Conservation (phyloP, 345 rosid species). For the Durio zibethinus region DNA sequence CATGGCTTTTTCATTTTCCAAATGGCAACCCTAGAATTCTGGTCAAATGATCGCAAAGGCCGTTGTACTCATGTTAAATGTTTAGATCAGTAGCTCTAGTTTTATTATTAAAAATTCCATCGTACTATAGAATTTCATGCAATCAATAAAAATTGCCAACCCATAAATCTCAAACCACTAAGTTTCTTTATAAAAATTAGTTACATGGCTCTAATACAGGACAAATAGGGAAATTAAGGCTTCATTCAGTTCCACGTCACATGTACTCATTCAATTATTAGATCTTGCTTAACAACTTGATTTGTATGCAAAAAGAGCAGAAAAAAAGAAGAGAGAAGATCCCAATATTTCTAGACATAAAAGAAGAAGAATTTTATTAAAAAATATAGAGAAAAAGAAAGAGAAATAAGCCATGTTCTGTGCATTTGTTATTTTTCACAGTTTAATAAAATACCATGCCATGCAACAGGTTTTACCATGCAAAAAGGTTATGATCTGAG, state of each 20-base stretch:
- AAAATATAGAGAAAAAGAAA: neutral
- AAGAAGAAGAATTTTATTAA: neutral
- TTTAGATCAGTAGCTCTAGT: neutral
- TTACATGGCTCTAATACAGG: neutral
- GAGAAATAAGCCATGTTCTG: neutral
- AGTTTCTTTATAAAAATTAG: neutral
- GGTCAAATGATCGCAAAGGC: neutral
- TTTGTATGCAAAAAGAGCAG: neutral
- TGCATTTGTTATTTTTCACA: neutral
- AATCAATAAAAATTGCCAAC: neutral
- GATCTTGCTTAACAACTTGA: neutral
- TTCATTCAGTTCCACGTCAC: neutral
- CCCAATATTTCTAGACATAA: neutral
- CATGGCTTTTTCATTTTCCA: neutral
- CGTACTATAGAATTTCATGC: neutral
- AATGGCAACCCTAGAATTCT: neutral
- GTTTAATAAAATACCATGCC: neutral
- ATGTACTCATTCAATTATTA: neutral
- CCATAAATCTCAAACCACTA: neutral
- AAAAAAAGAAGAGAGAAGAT: neutral
- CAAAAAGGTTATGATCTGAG: neutral
- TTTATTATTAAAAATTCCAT: neutral
- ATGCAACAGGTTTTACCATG: neutral
- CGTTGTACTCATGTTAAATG: neutral
- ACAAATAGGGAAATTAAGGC: neutral